phyloP scores from a whole-genome alignment of 352 stramenopile genomes.

The Phytophthora quininea region DNA sequence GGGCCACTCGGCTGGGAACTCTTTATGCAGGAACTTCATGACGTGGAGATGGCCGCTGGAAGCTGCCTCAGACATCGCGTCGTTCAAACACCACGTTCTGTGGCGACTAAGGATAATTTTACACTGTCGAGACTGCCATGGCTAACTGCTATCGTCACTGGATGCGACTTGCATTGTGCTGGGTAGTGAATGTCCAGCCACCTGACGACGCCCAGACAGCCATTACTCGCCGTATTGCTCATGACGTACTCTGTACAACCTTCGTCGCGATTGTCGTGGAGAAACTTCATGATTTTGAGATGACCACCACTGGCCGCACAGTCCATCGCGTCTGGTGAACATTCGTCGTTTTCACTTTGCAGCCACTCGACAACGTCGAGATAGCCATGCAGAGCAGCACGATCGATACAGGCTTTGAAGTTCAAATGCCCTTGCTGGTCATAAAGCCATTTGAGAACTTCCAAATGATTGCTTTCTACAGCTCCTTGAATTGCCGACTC shows the following conservation, averaged over 20 bases:
- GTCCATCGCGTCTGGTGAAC: too few relatives aligned
- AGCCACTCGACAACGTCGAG: too few relatives aligned
- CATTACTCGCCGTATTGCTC: neutral
- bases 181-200: neutral
- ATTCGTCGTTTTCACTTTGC: too few relatives aligned
- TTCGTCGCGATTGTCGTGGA: neutral
- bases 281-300: constrained; percentile 1
- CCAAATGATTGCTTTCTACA: too few relatives aligned
- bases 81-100: neutral
- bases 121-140: neutral
- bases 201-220: neutral
- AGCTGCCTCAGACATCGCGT: neutral
- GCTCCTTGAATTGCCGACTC: too few relatives aligned
- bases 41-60: neutral
- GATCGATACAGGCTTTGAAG: too few relatives aligned
- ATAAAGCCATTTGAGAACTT: too few relatives aligned
- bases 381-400: too few relatives aligned
- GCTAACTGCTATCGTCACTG: neutral
- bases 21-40: neutral
- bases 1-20: neutral
- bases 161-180: neutral
- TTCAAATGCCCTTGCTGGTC: too few relatives aligned
- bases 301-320: neutral
- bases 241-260: neutral
- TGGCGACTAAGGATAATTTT: neutral